Conservation (phyloP, 2,329 filamentous ascomycete genomes). For the Aureobasidium sp. region DNA sequence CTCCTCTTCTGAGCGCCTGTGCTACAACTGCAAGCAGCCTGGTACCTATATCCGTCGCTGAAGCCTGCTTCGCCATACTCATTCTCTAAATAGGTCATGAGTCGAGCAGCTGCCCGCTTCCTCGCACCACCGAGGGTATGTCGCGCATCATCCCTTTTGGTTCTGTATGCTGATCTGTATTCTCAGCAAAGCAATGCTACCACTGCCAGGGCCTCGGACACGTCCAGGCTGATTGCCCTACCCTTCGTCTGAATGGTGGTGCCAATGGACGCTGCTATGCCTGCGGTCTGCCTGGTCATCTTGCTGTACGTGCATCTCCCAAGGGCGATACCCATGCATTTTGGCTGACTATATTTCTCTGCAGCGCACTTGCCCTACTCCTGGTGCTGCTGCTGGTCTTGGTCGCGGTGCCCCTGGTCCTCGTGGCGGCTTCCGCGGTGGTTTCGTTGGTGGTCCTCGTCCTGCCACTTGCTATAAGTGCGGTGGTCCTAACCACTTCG, state of each 20-base stretch:
- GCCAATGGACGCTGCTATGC: slow-evolving; percentile 90
- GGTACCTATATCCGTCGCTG: slow-evolving; percentile 40
- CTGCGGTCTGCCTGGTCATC: slow-evolving; percentile 86
- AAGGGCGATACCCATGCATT: neutral
- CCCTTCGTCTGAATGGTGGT: slow-evolving; percentile 78
- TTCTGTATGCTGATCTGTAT: slow-evolving; percentile 12
- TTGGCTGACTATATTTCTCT: neutral
- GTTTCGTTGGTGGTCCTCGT: slow-evolving; percentile 60
- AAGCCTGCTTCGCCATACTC: slow-evolving; percentile 20
- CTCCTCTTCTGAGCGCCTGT: slow-evolving; percentile 94
- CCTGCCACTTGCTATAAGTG: slow-evolving; percentile 64
- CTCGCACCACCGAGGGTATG: slow-evolving; percentile 86
- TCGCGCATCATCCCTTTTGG: slow-evolving; percentile 14
- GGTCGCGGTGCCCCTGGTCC: slow-evolving; percentile 53
- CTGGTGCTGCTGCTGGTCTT: slow-evolving; percentile 55
- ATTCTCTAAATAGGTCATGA: slow-evolving; percentile 64
- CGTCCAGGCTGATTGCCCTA: slow-evolving; percentile 98
- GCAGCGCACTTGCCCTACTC: slow-evolving; percentile 76
- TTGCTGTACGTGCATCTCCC: slow-evolving; percentile 59
- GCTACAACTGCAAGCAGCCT: slow-evolving; percentile 99
- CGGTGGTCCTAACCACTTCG: slow-evolving; percentile 91
- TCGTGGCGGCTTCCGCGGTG: slow-evolving; percentile 51
- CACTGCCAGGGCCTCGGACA: slow-evolving; percentile 98
- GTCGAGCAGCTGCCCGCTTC: slow-evolving; percentile 94
- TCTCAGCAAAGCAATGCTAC: slow-evolving; percentile 95